Evolutionary conservation across 2,329 filamentous ascomycete species (phyloP), one percentile per base, ranked within the genome.

Genomic region (Acephala macrosclerotiorum): DNA sequence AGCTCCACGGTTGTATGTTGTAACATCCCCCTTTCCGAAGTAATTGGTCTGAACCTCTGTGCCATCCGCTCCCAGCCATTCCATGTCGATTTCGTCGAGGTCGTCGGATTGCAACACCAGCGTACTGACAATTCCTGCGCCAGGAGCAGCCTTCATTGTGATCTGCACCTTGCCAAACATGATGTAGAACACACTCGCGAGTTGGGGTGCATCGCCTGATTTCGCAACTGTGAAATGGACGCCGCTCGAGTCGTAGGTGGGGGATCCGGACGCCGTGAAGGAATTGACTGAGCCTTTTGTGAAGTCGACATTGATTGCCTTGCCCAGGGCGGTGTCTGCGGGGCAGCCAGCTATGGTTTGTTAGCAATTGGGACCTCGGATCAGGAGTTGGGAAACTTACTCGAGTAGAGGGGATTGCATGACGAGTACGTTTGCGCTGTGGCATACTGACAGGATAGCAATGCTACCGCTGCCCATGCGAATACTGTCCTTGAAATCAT

Each of bases 141-240:
- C 96, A 0, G 94, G 90, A 11, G 96, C 94, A 29, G 93, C 89
- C 80, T 95, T 94, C 82, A 97, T 85, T 36, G 88, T 90, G 71
- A 94, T 87, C 71, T 97, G 91, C 75, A 97, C 92, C 69, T 90
- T 91, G 71, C 96, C 96, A 78, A 97, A 99, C 96, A 99, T 98
- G 82, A 99, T 97, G 84, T 97, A 98, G 87, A 97, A 98, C 74
- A 96, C 88, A 67, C 94, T 97, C 70, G 86, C 86, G 67, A 99
- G 87, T 77, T 95, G 91, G 0, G 96, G 96, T 2, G 93, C 87
- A 76, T 99, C 93, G 64, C 95, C 94, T 59, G 89, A 84, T 75
- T 89, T 82, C 60, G 87, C 80, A 60, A 99, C 90, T 29, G 92
- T 94, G 77, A 99, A 96, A 18, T 87, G 87, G 29, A 87, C 94